Evolutionary conservation across 106 monocot species (phyloP).

Genomic region (Platanthera guangdongensis): DNA sequence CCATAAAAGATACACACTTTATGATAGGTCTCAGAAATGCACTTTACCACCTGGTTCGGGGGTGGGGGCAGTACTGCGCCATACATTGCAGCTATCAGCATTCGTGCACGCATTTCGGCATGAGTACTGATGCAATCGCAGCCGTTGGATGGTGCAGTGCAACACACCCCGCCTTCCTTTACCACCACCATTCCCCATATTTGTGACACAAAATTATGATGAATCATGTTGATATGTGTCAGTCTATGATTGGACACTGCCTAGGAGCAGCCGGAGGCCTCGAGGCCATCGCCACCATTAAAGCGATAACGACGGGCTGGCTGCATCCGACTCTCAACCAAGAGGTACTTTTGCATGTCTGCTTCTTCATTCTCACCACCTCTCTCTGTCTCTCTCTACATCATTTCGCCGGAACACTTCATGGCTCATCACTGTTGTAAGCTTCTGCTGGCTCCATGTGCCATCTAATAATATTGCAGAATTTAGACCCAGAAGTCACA

Average conservation of each 20-base stretch:
- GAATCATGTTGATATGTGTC: background rate
- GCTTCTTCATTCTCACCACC: background rate
- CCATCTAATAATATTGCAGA: conserved; percentile 3
- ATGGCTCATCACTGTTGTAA: background rate
- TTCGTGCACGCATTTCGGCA: no score
- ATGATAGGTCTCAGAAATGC: no score
- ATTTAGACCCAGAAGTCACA: conserved; percentile 32
- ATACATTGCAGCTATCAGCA: no score
- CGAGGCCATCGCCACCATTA: conserved; percentile 21
- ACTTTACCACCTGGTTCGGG: no score
- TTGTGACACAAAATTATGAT: no score
- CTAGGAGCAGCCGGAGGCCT: conserved; percentile 25
- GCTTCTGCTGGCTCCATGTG: no score
- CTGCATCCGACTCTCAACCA: conserved; percentile 24
- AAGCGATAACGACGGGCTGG: conserved; percentile 21
- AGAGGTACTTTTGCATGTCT: background rate
- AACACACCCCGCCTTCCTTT: no score
- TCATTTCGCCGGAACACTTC: background rate
- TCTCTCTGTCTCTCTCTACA: background rate
- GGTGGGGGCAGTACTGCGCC: no score
- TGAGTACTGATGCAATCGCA: no score
- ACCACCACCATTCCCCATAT: no score
- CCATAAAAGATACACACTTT: no score
- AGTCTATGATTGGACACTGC: conserved; percentile 27
- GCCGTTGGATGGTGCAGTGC: no score